phyloP scores from a whole-genome alignment of 73 alveolate species.

The Diophrys appendiculata region DNA sequence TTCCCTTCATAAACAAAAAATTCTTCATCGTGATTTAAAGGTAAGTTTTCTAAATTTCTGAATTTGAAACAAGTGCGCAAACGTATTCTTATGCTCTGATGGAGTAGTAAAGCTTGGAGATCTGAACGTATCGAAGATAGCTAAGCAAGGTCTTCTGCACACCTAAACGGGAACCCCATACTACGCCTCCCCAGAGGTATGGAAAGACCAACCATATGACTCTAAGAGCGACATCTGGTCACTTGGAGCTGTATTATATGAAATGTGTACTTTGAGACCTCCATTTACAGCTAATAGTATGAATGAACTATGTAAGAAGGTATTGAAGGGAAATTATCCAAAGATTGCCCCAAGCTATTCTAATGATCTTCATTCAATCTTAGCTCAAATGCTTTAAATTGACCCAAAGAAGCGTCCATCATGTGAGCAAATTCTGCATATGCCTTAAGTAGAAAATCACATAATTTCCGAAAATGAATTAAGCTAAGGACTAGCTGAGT shows the following conservation, averaged over 20 bases:
- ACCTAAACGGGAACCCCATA: conserved; percentile 96
- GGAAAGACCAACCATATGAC: conserved; percentile 85
- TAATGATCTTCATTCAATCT: conserved; percentile 59
- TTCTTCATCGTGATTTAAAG: conserved; percentile 82
- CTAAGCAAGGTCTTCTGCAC: conserved; percentile 75
- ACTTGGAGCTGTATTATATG: conserved; percentile 80
- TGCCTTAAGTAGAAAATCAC: conserved; percentile 29
- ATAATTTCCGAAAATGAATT: conserved; percentile 10
- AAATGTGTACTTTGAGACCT: conserved; percentile 70
- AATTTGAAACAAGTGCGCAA: conserved; percentile 59
- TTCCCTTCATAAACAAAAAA: conserved; percentile 81
- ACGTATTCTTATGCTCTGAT: conserved; percentile 73
- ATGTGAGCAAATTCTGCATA: conserved; percentile 67
- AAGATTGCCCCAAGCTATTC: conserved; percentile 67
- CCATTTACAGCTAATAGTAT: conserved; percentile 77
- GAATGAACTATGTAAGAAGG: conserved; percentile 78
- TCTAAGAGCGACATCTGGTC: conserved; percentile 84
- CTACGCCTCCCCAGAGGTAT: conserved; percentile 91
- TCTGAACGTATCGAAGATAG: conserved; percentile 85
- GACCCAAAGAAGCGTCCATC: conserved; percentile 69
- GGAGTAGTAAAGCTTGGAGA: conserved; percentile 87
- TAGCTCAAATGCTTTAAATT: conserved; percentile 64
- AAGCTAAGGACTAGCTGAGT: no score
- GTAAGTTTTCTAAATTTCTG: neutral
- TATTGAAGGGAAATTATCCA: conserved; percentile 68